Base-by-base conservation (phyloP, 2,329 filamentous ascomycete genomes). In the Pseudonectria buxi region DNA sequence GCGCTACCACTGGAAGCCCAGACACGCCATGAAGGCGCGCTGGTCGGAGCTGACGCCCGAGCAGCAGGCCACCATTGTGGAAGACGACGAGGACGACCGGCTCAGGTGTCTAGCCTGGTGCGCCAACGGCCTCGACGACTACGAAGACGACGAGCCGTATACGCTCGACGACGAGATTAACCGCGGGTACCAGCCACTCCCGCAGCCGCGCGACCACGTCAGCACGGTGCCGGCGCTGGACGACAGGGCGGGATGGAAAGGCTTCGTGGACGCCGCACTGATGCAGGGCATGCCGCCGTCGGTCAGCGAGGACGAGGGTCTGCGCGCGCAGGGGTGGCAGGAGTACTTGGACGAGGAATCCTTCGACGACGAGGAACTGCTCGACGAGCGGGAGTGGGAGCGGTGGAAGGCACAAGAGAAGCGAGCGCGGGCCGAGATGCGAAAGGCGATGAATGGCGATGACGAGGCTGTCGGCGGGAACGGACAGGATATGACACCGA, bases 21-120 rank as follows among this genome's bases (percentile, higher is more conserved):
- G 62, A 46, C 68, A 72, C 36, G 59, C 58, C 24, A 53, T 63
- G 41, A 72, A 72, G 55, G 64, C 62, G 36, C 57, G 57, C 4
- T 74, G 66, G 62, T 30, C 46, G 18, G 43, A 49, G 4, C 60
- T 74, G 26, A 54, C 55, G 0, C 37, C 48, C 1, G 51, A 57
- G 26, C 51, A 68, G 44, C 61, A 59, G 46, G 43, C 56, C 18
- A 55, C 59, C 10, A 62, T 74, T 29, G 48, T 50, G n/a, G 53
- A 53, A 1, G 53, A 59, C 3, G 60, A 62, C 35, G 50, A 58
- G 15, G 57, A 62, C 30, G 56, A 63, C 18, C 47, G 47, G 2
- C 54, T 64, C 7, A 54, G 58, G 5, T 54, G 55, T 16, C 49
- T 60, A 47, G 59, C 55, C 18, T 64, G 58, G 51, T 54, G 47